Base-by-base conservation (phyloP, 108 stramenopile genomes). In the Pseudonitzschia multistriata region DNA sequence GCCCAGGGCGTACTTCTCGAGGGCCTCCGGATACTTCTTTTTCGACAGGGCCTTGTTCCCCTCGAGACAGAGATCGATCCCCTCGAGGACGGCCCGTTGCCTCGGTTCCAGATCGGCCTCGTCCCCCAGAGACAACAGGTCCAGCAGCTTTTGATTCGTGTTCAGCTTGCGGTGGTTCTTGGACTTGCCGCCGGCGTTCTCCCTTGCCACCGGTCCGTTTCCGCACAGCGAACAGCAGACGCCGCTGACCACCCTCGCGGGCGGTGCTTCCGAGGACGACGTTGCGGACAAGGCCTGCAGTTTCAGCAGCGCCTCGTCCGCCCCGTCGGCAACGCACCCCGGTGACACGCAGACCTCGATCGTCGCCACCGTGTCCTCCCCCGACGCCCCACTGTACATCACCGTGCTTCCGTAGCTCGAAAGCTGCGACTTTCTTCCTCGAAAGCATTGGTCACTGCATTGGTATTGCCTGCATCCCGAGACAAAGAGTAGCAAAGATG, bases 191-290 rank as follows among this genome's bases (percentile, higher is more conserved):
- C 11, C 42, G 3, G 42, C 42, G 21, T 31, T 66, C n/a, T 66
- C 74, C 39, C 67, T 47, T 14, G 81, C 78, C 5, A 86, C 73
- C 13, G 85, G 85, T 39, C 82, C 82, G 39, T 74, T 73, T 7
- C 82, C 85, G 42, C 85, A 86, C 2, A 80, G 45, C 19, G 73
- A 78, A 14, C 74, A 71, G 55, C 85, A 86, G 2, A 68, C 73
- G 17, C 82, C 85, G 50, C 48, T 52, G 30, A 69, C 40, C 3
- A 83, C 74, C 0, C 10, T n/a, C 34, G 31, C 15, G 0, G n/a
- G 33, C 34, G 57, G n/a, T n/a, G n/a, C n/a, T n/a, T n/a, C 13
- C 2, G 30, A 59, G 2, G 57, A 59, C 34, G 57, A 11, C 8
- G 53, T 3, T 55, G 81, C 66, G 14, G 82, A 80, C 52, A 86